These are phyloP conservation scores for Aspergillus egyptiacus DNA, from an alignment of 495 filamentous ascomycete species.

Conservation along the genomic window DNA sequence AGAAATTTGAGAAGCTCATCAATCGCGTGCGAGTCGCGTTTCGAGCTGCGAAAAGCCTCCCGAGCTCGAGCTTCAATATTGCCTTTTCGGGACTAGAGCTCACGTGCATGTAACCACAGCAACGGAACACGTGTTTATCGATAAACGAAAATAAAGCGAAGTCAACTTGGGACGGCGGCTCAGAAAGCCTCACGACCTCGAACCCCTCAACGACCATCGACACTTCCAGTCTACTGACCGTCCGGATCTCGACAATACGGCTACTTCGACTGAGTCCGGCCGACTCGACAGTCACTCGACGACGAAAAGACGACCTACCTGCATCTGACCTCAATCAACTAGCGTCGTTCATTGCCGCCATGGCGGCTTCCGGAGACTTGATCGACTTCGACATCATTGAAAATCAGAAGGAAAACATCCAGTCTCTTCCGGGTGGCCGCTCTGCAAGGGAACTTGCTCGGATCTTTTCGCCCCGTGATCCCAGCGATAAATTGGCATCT, in stretches of 20 bases:
- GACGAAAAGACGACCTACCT: not conserved
- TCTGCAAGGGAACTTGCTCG: constrained; percentile 86
- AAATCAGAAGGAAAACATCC: constrained; percentile 94
- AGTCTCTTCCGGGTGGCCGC: constrained; percentile 82
- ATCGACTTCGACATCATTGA: constrained; percentile 97
- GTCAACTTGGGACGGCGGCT: not conserved
- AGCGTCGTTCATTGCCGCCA: constrained; percentile 26
- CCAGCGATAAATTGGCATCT: constrained; percentile 39
- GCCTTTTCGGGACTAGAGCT: not conserved
- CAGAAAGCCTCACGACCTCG: constrained; percentile 8
- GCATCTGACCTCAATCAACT: not conserved
- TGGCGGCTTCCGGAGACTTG: constrained; percentile 51
- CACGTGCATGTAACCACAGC: constrained; percentile 35
- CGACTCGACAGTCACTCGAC: not conserved
- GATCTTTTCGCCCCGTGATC: constrained; percentile 62
- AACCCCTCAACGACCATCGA: constrained; percentile 9
- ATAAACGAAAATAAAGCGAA: constrained; percentile 24
- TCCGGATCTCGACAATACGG: not conserved
- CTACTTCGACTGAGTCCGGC: not conserved
- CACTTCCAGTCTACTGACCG: not conserved
- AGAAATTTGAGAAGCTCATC: too few relatives aligned
- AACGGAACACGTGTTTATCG: constrained; percentile 43
- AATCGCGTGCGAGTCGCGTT: too few relatives aligned
- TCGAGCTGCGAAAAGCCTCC: too few relatives aligned
- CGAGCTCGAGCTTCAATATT: not conserved